Base-by-base conservation (phyloP, 305 asterid genomes). In the Rubia balearica region DNA sequence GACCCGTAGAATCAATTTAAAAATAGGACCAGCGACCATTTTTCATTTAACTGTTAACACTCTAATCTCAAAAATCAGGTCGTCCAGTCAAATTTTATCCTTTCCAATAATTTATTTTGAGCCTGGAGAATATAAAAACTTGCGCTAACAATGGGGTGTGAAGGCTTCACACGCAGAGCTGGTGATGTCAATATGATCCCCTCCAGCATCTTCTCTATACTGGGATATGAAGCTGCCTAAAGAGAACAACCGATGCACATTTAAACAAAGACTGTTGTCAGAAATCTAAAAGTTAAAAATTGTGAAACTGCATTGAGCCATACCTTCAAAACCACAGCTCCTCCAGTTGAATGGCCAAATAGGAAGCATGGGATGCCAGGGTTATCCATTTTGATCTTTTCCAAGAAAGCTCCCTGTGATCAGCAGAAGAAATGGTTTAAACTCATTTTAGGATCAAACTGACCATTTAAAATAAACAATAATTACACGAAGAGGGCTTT, bases 321-420 rank as follows among this genome's bases (percentile, higher is more conserved):
- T 82, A 89, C 99, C 99, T 93, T 93, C 80, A 93, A 73, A 73
- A 90, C 96, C 68, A 93, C 96, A 10, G 97, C 96, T 51, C 98
- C 98, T 70, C 98, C 98, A 45, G 97, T 90, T 56, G 98, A 93
- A 83, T 93, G 98, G 64, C 97, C 98, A 80, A 90, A 91, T 67
- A 93, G 85, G 82, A 93, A 93, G 84, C 97, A 90, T 13, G 97
- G 97, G 38, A 85, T 68, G 43, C 84, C 86, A 27, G 96, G 96
- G 83, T 93, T 82, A 72, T 91, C 97, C 68, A 66, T 69, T 74
- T 80, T 90, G 70, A 89, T 79, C 72, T 86, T 90, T 76, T 89
- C 95, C 78, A 93, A 76, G 74, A 90, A 89, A 69, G 90, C 86
- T 57, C 82, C 48, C 98, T 91, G 53, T 41, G 56, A 8, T 70